Conservation (phyloP, 495 filamentous ascomycete species). For the Aspergillus ellipticus region DNA sequence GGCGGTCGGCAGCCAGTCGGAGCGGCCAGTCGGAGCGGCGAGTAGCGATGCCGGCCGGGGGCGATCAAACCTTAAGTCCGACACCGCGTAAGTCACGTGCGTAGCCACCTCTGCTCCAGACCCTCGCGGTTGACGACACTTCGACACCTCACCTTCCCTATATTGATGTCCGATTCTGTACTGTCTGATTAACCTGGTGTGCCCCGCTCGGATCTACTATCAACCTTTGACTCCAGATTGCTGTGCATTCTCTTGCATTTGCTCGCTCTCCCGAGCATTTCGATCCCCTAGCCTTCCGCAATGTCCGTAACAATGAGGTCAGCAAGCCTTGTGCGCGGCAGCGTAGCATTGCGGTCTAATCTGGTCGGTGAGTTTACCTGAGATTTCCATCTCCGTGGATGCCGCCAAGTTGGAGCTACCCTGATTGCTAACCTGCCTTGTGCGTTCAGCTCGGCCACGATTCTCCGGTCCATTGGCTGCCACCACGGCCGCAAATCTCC, state of each 20-base stretch:
- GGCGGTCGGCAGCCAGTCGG: neutral
- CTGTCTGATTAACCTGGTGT: neutral
- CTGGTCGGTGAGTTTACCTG: constrained; percentile 26
- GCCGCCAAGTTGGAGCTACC: neutral
- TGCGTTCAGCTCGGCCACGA: constrained; percentile 32
- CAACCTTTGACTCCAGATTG: constrained; percentile 12
- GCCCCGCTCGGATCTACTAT: neutral
- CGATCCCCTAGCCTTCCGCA: constrained; percentile 29
- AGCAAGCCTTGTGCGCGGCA: constrained; percentile 40
- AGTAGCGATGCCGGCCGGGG: neutral
- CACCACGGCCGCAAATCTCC: constrained; percentile 47
- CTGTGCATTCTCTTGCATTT: constrained; percentile 20
- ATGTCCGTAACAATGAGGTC: constrained; percentile 46
- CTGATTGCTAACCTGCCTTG: constrained; percentile 6
- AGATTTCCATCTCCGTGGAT: constrained; percentile 1
- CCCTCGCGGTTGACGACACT: constrained; percentile 15
- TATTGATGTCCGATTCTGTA: neutral
- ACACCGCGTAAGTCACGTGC: constrained; percentile 5
- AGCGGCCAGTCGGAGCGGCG: neutral
- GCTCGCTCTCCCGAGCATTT: constrained; percentile 29
- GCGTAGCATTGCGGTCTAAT: constrained; percentile 31
- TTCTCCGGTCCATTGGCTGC: constrained; percentile 34
- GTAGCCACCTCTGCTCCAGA: constrained; percentile 11
- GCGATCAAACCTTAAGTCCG: constrained; percentile 3
- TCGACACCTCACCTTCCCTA: constrained; percentile 14